Percentiles rank a stretch among this genome's conserved stretches.
phyloP scores from a whole-genome alignment of 164 flowering plant species.

The Protea cynaroides region DNA sequence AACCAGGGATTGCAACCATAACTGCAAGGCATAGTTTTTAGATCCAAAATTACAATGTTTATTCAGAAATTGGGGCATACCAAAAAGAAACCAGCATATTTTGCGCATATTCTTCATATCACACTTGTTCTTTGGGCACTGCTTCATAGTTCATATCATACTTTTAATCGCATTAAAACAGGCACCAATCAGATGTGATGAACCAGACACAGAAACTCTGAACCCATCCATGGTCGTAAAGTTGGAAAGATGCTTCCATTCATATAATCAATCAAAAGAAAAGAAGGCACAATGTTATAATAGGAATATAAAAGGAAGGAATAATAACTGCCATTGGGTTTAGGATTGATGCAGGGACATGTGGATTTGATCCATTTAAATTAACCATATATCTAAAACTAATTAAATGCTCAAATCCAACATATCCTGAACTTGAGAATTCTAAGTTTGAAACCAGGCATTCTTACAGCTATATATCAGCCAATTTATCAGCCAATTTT shows the following conservation, averaged over 20 bases:
- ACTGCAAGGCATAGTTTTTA: conserved; percentile 37
- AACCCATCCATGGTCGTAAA: not conserved
- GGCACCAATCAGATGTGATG: not conserved
- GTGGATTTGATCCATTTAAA: too few relatives aligned
- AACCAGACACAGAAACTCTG: not conserved
- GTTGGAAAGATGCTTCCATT: not conserved
- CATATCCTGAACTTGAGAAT: too few relatives aligned
- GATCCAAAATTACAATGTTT: conserved; percentile 3
- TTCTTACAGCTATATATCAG: too few relatives aligned
- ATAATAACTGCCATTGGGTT: too few relatives aligned
- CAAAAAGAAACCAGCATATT: not conserved
- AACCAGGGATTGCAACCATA: conserved; percentile 57
- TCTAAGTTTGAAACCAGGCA: too few relatives aligned
- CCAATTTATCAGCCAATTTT: too few relatives aligned
- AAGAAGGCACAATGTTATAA: too few relatives aligned
- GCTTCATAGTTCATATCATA: not conserved
- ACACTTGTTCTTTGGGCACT: too few relatives aligned
- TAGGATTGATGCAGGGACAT: too few relatives aligned
- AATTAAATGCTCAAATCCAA: too few relatives aligned
- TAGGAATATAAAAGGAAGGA: too few relatives aligned
- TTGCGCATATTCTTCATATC: not conserved
- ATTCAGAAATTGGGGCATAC: not conserved
- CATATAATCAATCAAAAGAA: not conserved
- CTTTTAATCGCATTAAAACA: not conserved
- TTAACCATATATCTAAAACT: too few relatives aligned